Evolutionary conservation across 495 filamentous ascomycete genomes (phyloP), one percentile per base, ranked within the genome.

Genomic region (Hypomontagnella submonticulosa): DNA sequence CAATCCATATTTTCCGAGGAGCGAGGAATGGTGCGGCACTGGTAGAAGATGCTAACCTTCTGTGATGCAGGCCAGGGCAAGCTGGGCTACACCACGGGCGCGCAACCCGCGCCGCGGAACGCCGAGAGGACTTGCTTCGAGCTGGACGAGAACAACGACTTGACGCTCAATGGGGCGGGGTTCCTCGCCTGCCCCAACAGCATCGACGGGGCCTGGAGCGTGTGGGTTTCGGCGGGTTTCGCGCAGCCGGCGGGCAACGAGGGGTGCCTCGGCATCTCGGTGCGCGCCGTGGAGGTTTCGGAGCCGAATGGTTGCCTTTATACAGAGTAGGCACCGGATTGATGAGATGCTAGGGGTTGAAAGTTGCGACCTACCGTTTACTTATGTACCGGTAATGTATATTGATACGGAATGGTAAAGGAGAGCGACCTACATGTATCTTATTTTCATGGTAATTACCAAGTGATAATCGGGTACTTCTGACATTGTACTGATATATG

Each of bases 101-200:
- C 68, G 41, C 59, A 78, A 46, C 53, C 72, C 7, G 49, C 72
- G 11, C 78, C 77, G 10, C 71, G 64, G 49, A 76, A 80, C 59
- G 64, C 67, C n/a, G 80, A 83, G 71, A 75, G 75, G 19, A 72
- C 74, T 48, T 73, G 77, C 27, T 85, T 81, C 78, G 55, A 71
- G 18, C 52, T 81, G 50, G 74, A 80, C 47, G 52, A 64, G 40
- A 56, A 75, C 51, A 74, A 74, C 49, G 73, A 83, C 66, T 70
- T 85, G 18, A 71, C 67, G 27, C 79, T 84, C 57, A 73, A 71
- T 54, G 80, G 78, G 15, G 72, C 58, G 4, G 72, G 76, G 33
- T 73, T 82, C 51, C 73, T 81, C 43, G 82, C 82, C 12, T 85
- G 82, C 73, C 82, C 82, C 43, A 77, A 77, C 71, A 75, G 74